A percentile compares a stretch with the other conserved stretches of the same genome.
These are phyloP conservation scores for Tetracladium setigerum DNA, from an alignment of 495 filamentous ascomycete species.

Conservation along the genomic window DNA sequence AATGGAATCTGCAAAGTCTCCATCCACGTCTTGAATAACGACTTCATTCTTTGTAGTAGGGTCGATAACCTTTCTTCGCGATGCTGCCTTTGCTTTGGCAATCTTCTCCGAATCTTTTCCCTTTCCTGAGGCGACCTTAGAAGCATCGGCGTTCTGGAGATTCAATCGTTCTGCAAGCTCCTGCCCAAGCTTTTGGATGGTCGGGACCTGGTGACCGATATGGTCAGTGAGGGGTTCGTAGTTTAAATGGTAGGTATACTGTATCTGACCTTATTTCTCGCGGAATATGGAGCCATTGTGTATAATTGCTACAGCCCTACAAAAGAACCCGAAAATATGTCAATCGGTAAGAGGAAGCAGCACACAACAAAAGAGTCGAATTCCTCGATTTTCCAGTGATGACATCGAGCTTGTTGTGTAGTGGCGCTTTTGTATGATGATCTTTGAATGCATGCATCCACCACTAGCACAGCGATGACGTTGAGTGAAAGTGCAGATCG, in stretches of 20 bases:
- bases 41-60: conserved; percentile 9
- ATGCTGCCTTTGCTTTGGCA: conserved; percentile 2
- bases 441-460: too few species aligned
- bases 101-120: conserved; percentile 7
- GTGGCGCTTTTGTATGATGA: too few species aligned
- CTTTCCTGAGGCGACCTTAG: conserved; percentile 2
- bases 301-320: not conserved
- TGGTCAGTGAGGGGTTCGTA: not conserved
- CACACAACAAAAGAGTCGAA: too few species aligned
- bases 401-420: too few species aligned
- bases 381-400: too few species aligned
- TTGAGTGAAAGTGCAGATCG: too few species aligned
- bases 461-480: too few species aligned
- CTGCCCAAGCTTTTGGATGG: conserved; percentile 10
- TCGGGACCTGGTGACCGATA: conserved; percentile 1
- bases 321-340: too few species aligned
- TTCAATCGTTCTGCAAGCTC: conserved; percentile 7
- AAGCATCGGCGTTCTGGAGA: conserved; percentile 5
- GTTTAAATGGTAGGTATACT: not conserved
- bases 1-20: conserved; percentile 5
- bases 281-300: conserved; percentile 6
- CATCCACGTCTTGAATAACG: conserved; percentile 9
- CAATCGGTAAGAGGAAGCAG: too few species aligned
- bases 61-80: conserved; percentile 6
- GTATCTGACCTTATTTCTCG: conserved; percentile 6